Evolutionary conservation across 768 basidiomycete species (phyloP), one percentile per base, ranked within the genome.

Genomic region (Tylopilus intermedius): DNA sequence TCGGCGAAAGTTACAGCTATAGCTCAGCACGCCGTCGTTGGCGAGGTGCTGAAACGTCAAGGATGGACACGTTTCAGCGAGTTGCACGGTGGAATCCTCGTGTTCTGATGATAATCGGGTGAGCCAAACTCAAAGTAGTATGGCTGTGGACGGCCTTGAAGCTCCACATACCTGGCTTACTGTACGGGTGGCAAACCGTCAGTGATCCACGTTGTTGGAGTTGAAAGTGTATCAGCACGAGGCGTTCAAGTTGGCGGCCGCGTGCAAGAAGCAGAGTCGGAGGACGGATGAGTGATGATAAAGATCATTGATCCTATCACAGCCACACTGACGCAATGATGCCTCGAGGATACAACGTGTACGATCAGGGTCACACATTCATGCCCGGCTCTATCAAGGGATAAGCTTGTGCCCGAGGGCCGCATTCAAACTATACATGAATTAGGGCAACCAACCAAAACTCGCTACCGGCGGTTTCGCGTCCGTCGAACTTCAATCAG

Each of bases 281-380:
- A 32, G 52, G 29, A 26, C 37, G 32, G 33, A 15, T 7, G n/a
- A n/a, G 5, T 5, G 18, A 18, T 5, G 33, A 35, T 35, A 24
- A 10, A 46, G 24, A 10, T 45, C 24, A 47, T 38, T 29, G 21
- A 29, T 53, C 24, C 24, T 37, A 40, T 38, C 47, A 63, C 33
- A 58, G 63, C 63, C 62, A 65, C 62, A 41, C 35, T 37, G 33
- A 9, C 38, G 3, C 26, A 27, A n/a, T 39, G 50, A 46, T 45
- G 56, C 63, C 64, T 65, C 63, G 54, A 60, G 63, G 63, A 44
- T 42, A 18, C 49, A 60, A 65, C 60, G 54, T 62, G 55, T 40
- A 24, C 24, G 1, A 8, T 35, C 38, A 38, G 30, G 40, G 27
- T 21, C 18, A 54, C 33, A 43, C 30, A 27, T 45, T 8, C 32